phyloP scores from a whole-genome alignment of 2,329 filamentous ascomycete genomes.

The Alternaria solani region DNA sequence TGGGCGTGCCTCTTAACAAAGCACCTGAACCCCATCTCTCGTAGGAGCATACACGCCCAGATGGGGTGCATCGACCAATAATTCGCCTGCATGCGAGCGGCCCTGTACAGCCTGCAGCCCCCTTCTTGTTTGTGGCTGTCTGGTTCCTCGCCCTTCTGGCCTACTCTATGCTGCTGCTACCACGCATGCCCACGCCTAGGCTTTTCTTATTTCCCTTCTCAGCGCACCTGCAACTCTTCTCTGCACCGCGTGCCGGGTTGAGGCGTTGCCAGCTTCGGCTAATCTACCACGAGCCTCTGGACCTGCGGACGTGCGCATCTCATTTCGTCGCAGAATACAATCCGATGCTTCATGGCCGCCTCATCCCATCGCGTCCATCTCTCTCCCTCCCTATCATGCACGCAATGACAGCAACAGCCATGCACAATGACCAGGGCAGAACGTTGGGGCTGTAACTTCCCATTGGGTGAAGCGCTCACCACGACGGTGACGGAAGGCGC shows the following conservation, averaged over 20 bases:
- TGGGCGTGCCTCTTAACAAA: conserved; percentile 20
- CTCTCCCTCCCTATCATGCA: not conserved
- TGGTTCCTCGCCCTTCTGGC: not conserved
- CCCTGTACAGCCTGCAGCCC: conserved; percentile 20
- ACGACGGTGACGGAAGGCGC: conserved; percentile 33
- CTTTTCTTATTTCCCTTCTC: conserved; percentile 16
- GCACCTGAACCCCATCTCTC: conserved; percentile 26
- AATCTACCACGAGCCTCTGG: conserved; percentile 17
- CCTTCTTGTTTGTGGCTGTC: conserved; percentile 1
- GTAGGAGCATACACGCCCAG: conserved; percentile 24
- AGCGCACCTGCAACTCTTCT: conserved; percentile 9
- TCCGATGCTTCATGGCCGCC: not conserved
- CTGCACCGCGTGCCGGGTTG: conserved; percentile 25
- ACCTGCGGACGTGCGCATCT: conserved; percentile 3
- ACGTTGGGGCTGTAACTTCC: conserved; percentile 16
- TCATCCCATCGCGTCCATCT: not conserved
- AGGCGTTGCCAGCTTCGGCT: conserved; percentile 28
- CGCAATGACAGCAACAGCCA: conserved; percentile 14
- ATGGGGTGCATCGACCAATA: conserved; percentile 21
- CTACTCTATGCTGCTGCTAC: not conserved
- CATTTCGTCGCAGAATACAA: not conserved
- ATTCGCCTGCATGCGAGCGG: conserved; percentile 16
- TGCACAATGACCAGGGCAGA: conserved; percentile 18
- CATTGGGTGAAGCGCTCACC: conserved; percentile 30
- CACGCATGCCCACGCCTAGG: not conserved